Conservation (phyloP, 139 green algal species). For the Tetraselmis striata region DNA sequence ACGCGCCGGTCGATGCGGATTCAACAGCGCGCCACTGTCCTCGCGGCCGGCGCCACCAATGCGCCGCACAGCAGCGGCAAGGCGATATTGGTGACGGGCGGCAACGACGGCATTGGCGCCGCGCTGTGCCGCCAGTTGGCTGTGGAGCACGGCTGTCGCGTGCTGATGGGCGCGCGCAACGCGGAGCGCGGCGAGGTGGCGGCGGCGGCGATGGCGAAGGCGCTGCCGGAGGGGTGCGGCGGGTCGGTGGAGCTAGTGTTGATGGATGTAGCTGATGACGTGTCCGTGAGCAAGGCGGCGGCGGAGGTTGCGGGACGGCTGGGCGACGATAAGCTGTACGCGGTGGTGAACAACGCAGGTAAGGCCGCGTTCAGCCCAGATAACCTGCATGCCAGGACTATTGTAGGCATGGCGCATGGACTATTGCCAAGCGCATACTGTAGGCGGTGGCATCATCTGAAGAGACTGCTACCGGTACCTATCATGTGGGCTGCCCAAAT, state of each 20-base stretch:
- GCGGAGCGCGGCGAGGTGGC: background rate
- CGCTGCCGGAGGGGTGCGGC: background rate
- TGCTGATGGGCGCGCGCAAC: background rate
- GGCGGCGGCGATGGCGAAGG: background rate
- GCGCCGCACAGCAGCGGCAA: background rate
- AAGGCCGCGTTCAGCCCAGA: too few species aligned
- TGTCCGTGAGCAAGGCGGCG: background rate
- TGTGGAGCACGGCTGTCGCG: background rate
- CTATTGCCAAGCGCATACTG: background rate
- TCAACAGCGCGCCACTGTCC: too few species aligned
- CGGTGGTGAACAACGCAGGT: conserved; percentile 1
- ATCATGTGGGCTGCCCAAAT: background rate
- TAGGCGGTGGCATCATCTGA: background rate
- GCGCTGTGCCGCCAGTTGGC: background rate
- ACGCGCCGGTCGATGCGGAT: too few species aligned
- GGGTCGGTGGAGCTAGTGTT: background rate
- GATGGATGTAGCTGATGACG: background rate
- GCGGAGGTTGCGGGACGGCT: background rate
- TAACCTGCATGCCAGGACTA: too few species aligned
- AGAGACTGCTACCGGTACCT: background rate
- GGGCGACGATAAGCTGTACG: background rate
- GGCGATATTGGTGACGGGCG: conserved; percentile 1
- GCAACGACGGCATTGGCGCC: background rate
- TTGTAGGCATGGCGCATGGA: background rate
- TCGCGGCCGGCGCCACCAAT: too few species aligned